Base-by-base conservation (phyloP, 2,329 filamentous ascomycete species). In the Ceratocystis huliohia region DNA sequence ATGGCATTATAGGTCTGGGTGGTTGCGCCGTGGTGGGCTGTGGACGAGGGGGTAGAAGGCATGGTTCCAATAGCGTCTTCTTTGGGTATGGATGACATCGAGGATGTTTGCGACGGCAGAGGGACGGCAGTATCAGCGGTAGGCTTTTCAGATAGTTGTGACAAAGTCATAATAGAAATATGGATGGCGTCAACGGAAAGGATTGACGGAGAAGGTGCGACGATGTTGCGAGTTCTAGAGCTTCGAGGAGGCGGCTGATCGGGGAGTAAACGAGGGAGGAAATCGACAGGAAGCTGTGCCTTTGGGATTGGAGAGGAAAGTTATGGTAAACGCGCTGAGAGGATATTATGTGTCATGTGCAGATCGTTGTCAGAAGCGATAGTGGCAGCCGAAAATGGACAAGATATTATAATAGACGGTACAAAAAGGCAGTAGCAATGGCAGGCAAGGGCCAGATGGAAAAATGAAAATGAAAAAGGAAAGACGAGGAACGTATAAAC, bases 11-110 rank as follows among this genome's bases (percentile, higher is more conserved):
- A 20, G 33, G 53, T 4, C 22, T 20, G 28, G 48, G 65, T 61
- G 22, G 22, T n/a, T 33, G 61, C 53, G 25, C 28, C 37, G 61
- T 25, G n/a, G 25, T 53, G 33, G 63, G 59, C 3, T 68, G 64
- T 30, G 62, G 56, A 25, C 30, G 28, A 30, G 13, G 10, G 15
- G 22, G 53, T 17, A 28, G 53, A n/a, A 7, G 53, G 25, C 22
- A 28, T 4, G 62, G 63, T 63, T 15, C 48, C 67, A 45, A 59
- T 48, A 28, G 64, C 25, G 13, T 68, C 64, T 44, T 65, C 64
- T 45, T 65, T 66, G 20, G 66, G 53, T 33, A 63, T 46, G 30
- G 63, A 59, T 41, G 61, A 68, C 53, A 63, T 25, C 2, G 66
- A 68, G 22, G 64, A 62, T 45, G 63, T 66, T 28, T 41, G 53